Conservation (phyloP, 805 yeast species). For the Sugiyamaella marilandica region DNA sequence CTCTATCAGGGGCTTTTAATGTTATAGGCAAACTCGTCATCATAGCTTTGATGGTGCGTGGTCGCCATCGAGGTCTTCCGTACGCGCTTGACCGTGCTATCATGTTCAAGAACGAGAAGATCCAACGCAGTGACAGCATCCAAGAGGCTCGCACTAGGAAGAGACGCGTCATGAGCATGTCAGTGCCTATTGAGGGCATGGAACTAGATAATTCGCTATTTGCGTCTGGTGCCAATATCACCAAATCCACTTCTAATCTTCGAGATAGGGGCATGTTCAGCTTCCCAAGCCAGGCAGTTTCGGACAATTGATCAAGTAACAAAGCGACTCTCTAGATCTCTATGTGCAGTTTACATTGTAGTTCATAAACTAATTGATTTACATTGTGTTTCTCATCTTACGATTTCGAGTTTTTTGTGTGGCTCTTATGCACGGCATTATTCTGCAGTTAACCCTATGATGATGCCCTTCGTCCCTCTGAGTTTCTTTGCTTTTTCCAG, state of each 20-base stretch:
- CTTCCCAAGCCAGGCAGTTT: not conserved
- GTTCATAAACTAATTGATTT: no score
- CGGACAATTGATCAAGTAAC: not conserved
- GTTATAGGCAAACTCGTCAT: conserved; percentile 76
- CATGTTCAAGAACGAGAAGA: conserved; percentile 66
- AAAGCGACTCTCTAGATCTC: no score
- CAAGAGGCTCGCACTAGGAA: conserved; percentile 15
- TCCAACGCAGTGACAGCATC: conserved; percentile 22
- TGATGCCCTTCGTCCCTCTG: no score
- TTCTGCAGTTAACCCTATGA: no score
- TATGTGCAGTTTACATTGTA: no score
- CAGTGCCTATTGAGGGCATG: conserved; percentile 13
- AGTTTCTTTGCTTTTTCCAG: no score
- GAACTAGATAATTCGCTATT: not conserved
- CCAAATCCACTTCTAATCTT: not conserved
- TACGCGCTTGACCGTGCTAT: conserved; percentile 91
- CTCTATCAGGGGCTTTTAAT: conserved; percentile 69
- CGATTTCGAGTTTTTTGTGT: no score
- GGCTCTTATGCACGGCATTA: no score
- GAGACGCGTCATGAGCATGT: conserved; percentile 14
- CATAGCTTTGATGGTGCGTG: conserved; percentile 87
- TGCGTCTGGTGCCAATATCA: not conserved
- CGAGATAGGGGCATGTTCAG: not conserved
- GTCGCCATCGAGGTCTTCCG: conserved; percentile 95
- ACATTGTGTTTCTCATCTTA: no score